Percentiles rank a stretch among this genome's conserved stretches.
Evolutionary conservation across 345 rosid genomes (phyloP).

Genomic region (Gynandropsis gynandra): DNA sequence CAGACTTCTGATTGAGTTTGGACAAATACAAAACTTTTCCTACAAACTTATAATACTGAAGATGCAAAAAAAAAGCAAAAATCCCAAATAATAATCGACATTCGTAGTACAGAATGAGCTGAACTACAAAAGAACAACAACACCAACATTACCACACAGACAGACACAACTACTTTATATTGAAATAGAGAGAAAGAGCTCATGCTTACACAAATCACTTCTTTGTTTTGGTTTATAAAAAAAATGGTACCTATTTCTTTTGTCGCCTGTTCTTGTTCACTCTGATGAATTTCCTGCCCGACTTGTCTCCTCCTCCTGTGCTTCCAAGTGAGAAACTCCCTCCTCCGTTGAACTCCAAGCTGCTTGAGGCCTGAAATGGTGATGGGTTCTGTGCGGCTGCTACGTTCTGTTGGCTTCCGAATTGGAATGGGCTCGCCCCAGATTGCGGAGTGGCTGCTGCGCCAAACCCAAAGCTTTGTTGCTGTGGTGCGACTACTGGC

Average conservation of each 20-base stretch:
- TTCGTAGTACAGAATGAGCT: too few species aligned
- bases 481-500: conserved; percentile 32
- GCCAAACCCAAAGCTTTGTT: conserved; percentile 33
- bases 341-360: conserved; percentile 54
- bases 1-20: conserved; percentile 21
- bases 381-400: conserved; percentile 37
- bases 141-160: neutral
- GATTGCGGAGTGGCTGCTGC: conserved; percentile 33
- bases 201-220: too few species aligned
- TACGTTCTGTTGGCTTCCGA: conserved; percentile 49
- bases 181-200: too few species aligned
- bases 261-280: conserved; percentile 32
- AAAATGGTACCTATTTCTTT: conserved; percentile 49
- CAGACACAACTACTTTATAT: neutral
- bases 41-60: conserved; percentile 21
- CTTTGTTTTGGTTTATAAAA: too few species aligned
- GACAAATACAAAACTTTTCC: conserved; percentile 30
- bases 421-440: conserved; percentile 50
- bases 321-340: conserved; percentile 88
- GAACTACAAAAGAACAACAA: too few species aligned
- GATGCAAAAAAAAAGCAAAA: neutral
- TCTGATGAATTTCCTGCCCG: conserved; percentile 45
- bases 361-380: conserved; percentile 60
- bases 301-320: conserved; percentile 60
- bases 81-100: too few species aligned